Conservation (phyloP, 768 basidiomycete genomes). For the Russula earlei region DNA sequence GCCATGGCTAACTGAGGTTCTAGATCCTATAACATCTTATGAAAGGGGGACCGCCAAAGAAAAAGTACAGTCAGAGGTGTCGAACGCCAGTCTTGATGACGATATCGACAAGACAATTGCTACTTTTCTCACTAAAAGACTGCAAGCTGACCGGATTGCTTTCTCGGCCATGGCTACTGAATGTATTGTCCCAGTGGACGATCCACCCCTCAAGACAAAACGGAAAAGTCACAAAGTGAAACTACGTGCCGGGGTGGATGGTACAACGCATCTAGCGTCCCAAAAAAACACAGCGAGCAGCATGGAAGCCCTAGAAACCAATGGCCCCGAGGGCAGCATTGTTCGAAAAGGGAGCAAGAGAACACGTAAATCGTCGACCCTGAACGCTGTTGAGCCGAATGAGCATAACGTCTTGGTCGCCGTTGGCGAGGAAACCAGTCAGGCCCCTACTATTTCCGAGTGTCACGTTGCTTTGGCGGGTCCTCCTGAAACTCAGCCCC, state of each 20-base stretch:
- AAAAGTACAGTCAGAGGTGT: not conserved
- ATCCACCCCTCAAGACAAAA: not conserved
- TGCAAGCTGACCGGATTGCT: not conserved
- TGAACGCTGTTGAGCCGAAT: not conserved
- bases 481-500: not conserved
- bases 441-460: not conserved
- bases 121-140: slow-evolving; percentile 3
- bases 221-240: not conserved
- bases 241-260: not conserved
- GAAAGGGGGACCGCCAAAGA: not conserved
- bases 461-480: not conserved
- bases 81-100: not conserved
- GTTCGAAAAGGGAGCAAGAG: not conserved
- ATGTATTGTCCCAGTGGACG: not conserved
- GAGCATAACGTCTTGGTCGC: too few relatives aligned
- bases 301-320: not conserved
- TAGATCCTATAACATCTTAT: not conserved
- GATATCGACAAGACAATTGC: slow-evolving; percentile 14
- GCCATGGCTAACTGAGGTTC: not conserved
- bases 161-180: not conserved
- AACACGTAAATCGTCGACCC: not conserved
- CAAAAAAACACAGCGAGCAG: not conserved
- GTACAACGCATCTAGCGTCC: not conserved
- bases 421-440: not conserved
- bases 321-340: not conserved